Evolutionary conservation across 306 rosid species (phyloP).

Genomic region (Vigna angularis): DNA sequence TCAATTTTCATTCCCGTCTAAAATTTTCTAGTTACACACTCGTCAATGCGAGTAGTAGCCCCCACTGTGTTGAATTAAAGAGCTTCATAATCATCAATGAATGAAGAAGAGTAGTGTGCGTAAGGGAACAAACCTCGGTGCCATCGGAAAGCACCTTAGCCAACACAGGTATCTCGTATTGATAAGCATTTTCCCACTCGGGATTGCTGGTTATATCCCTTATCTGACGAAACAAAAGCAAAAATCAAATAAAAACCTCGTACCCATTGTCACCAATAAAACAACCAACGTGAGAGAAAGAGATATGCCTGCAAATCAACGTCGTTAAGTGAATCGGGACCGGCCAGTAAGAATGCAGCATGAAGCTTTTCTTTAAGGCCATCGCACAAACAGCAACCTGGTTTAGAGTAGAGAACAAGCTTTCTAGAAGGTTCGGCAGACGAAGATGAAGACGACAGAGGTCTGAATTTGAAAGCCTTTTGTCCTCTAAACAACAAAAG

Average conservation of each 20-base stretch:
- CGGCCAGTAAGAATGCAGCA: constrained; percentile 69
- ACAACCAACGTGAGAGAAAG: background rate
- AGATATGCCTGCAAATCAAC: constrained; percentile 63
- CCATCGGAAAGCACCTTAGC: constrained; percentile 84
- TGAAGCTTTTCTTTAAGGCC: constrained; percentile 98
- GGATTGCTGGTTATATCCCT: constrained; percentile 86
- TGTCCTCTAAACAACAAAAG: constrained; percentile 33
- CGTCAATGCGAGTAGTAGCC: background rate
- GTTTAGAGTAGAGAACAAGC: constrained; percentile 87
- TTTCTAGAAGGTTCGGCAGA: constrained; percentile 61
- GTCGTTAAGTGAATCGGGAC: constrained; percentile 75
- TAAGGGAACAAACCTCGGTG: constrained; percentile 74
- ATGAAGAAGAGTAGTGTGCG: background rate
- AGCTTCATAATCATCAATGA: background rate
- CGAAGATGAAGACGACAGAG: constrained; percentile 48
- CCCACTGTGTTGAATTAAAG: background rate
- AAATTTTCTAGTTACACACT: background rate
- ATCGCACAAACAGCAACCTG: constrained; percentile 97
- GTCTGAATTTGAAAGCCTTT: constrained; percentile 48
- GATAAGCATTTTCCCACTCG: constrained; percentile 87
- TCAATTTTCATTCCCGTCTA: background rate
- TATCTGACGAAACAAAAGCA: constrained; percentile 55
- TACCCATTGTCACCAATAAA: background rate
- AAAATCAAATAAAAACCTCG: constrained; percentile 26
- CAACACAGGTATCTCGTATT: constrained; percentile 89